Conservation (phyloP, 2,329 filamentous ascomycete genomes). For the Aureobasidium lini region DNA sequence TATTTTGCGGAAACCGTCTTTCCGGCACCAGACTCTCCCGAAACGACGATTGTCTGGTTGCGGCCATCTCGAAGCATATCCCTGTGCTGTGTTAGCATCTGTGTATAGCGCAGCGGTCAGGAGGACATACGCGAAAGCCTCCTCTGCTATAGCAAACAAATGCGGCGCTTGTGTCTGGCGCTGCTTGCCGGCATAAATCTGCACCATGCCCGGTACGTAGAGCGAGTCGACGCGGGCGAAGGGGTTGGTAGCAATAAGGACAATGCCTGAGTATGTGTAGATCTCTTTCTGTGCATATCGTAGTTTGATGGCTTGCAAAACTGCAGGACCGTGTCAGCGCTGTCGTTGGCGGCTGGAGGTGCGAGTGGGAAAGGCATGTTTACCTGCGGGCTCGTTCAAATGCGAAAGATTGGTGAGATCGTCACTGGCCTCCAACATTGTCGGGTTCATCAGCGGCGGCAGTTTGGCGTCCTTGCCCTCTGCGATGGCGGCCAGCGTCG, state of each 20-base stretch:
- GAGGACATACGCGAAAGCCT: slow-evolving; percentile 79
- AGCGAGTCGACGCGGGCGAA: slow-evolving; percentile 96
- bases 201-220: slow-evolving; percentile 99
- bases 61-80: slow-evolving; percentile 95
- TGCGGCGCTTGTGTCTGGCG: slow-evolving; percentile 94
- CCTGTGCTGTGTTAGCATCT: slow-evolving; percentile 36
- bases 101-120: background rate
- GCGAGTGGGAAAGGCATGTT: background rate
- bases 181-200: slow-evolving; percentile 96
- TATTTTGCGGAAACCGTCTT: slow-evolving; percentile 99
- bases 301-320: slow-evolving; percentile 93
- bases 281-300: slow-evolving; percentile 98
- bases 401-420: slow-evolving; percentile 96
- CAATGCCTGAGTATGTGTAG: slow-evolving; percentile 98
- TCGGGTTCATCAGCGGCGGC: slow-evolving; percentile 93
- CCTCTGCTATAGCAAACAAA: slow-evolving; percentile 96
- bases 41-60: slow-evolving; percentile 99
- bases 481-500: slow-evolving; percentile 67
- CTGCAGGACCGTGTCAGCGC: slow-evolving; percentile 42
- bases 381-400: slow-evolving; percentile 96
- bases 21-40: slow-evolving; percentile 94
- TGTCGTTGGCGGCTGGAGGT: slow-evolving; percentile 17
- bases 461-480: slow-evolving; percentile 69
- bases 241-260: slow-evolving; percentile 95
- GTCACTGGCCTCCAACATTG: slow-evolving; percentile 97